phyloP scores from a whole-genome alignment of 495 filamentous ascomycete species.

The Podospora australis region DNA sequence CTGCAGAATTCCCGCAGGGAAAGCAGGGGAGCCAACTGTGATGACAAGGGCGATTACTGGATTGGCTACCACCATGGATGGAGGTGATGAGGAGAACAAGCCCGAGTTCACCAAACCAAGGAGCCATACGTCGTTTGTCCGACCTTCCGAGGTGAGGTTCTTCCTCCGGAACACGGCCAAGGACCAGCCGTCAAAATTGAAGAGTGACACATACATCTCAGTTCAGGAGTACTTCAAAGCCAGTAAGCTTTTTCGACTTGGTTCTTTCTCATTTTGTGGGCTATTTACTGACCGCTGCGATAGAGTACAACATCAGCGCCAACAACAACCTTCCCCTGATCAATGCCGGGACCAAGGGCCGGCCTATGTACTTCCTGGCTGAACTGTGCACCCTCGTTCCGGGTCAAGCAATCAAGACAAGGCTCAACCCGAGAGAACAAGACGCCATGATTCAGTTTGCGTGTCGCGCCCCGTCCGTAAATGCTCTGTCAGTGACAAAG shows the following conservation, averaged over 20 bases:
- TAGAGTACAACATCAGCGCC: constrained; percentile 28
- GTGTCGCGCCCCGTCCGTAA: constrained; percentile 55
- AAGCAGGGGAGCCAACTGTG: constrained; percentile 26
- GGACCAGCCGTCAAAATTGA: constrained; percentile 3
- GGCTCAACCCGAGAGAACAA: constrained; percentile 52
- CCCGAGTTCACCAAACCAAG: background rate
- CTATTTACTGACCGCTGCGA: background rate
- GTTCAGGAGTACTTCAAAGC: constrained; percentile 30
- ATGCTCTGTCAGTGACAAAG: constrained; percentile 58
- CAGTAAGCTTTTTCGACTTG: no score
- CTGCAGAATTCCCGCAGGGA: constrained; percentile 31
- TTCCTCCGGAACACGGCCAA: constrained; percentile 11
- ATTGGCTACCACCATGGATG: constrained; percentile 30
- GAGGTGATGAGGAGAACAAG: background rate
- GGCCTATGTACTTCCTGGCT: constrained; percentile 59
- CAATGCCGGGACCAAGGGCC: constrained; percentile 55
- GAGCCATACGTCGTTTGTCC: constrained; percentile 13
- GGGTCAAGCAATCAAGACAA: constrained; percentile 56
- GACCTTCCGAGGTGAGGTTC: constrained; percentile 15
- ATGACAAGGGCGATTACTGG: constrained; percentile 41
- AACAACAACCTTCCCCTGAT: constrained; percentile 53
- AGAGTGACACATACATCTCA: constrained; percentile 16
- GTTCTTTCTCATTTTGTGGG: no score
- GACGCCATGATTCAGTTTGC: constrained; percentile 63
- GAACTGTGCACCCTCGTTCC: constrained; percentile 59